These are phyloP conservation scores for Coprinellus micaceus DNA, from an alignment of 768 basidiomycete species.

Conservation along the genomic window DNA sequence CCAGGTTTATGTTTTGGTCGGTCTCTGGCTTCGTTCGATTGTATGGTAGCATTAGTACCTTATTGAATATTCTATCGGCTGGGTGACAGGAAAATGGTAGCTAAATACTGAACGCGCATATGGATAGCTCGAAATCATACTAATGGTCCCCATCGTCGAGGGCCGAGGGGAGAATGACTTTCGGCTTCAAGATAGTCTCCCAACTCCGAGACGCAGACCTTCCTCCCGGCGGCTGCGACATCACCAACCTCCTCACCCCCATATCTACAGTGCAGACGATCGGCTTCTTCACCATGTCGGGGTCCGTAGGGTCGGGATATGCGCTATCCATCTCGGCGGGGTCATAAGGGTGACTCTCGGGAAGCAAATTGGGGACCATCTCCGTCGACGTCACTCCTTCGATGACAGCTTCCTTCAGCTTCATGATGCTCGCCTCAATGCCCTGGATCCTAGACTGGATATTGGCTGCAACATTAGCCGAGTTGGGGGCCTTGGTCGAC, in stretches of 20 bases:
- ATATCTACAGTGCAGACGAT: constrained; percentile 4
- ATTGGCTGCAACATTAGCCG: neutral
- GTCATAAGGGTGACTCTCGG: constrained; percentile 12
- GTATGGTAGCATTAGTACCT: too few relatives aligned
- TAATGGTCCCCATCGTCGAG: constrained; percentile 6
- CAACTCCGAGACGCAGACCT: neutral
- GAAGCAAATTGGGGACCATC: constrained; percentile 13
- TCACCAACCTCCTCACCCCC: constrained; percentile 1
- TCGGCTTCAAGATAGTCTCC: constrained; percentile 12
- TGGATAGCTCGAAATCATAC: neutral
- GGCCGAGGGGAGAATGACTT: constrained; percentile 12
- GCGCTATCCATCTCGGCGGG: constrained; percentile 21
- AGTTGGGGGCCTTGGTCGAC: neutral
- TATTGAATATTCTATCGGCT: too few relatives aligned
- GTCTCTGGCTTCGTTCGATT: neutral
- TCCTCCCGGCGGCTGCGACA: neutral
- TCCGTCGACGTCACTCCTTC: constrained; percentile 29
- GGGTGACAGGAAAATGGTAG: too few relatives aligned
- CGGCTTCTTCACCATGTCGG: neutral
- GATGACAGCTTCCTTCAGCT: constrained; percentile 22
- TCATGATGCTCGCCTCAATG: constrained; percentile 11
- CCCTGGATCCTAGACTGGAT: neutral
- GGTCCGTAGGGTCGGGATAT: constrained; percentile 17
- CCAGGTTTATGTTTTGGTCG: neutral
- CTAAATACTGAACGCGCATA: neutral